Evolutionary conservation across 768 basidiomycete species (phyloP), one percentile per base, ranked within the genome.

Genomic region (Mycena rosella): DNA sequence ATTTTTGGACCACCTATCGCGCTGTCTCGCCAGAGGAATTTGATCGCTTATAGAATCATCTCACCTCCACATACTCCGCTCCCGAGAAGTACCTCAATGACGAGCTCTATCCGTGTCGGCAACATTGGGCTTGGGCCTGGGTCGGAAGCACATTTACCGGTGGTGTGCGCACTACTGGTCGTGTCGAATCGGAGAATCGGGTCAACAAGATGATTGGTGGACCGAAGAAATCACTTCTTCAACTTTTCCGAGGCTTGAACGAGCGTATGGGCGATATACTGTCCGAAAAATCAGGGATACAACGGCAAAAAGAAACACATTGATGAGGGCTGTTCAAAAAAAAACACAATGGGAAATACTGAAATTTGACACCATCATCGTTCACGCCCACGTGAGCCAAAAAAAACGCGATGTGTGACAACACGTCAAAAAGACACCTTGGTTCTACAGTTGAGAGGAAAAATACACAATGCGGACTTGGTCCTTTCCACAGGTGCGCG

Each of bases 1-100:
- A 73, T 27, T 80, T 81, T 54, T 81, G 79, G 78, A 38, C 9
- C n/a, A 64, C 68, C 2, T 80, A 79, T 58, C 66, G 65, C 22
- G 74, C 76, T 5, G 71, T 78, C 13, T 80, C 79, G 15, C 78
- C 79, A 1, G 74, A 76, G 7, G 72, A 78, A n/a, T 78, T 80
- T 59, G 74, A 78, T 3, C 45, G 49, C 0, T 45, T 65, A 1
- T 80, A 75, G 74, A 22, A 63, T 9, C 34, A 30, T 9, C 75
- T 77, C 11, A 47, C 60, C 1, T 10, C 56, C 0, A 49, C 36
- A 6, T 78, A 65, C 56, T 74, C 75, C 6, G 15, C 60, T 7
- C 47, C 63, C 0, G 3, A 48, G 17, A 3, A 29, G 6, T 57
- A 81, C 65, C 76, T 81, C 14, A 58, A 75, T 6, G 62, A 71